These are phyloP conservation scores for Fusarium sp. DNA, from an alignment of 2,329 filamentous ascomycete species.

Conservation along the genomic window DNA sequence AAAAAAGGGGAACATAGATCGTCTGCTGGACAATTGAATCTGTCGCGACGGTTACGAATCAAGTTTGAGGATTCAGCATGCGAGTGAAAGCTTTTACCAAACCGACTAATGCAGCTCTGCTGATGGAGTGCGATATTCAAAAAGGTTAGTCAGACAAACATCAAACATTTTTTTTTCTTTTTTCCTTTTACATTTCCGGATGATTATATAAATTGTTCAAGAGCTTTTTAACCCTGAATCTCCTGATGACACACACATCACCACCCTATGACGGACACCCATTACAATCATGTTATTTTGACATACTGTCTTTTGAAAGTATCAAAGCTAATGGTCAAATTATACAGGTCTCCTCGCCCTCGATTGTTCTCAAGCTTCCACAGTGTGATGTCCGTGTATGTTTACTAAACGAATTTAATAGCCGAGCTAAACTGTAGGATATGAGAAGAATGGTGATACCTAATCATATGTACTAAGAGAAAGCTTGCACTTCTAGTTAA, in stretches of 20 bases:
- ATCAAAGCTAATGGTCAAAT: conserved; percentile 50
- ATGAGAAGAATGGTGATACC: background rate
- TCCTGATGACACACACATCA: conserved; percentile 67
- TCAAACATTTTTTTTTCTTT: conserved; percentile 1
- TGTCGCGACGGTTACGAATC: conserved; percentile 46
- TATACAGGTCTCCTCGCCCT: conserved; percentile 26
- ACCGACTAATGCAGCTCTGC: conserved; percentile 16
- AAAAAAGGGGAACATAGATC: conserved; percentile 63
- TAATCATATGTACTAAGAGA: background rate
- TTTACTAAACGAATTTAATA: background rate
- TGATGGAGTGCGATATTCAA: conserved; percentile 13
- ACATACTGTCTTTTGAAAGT: conserved; percentile 40
- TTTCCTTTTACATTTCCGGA: conserved; percentile 46
- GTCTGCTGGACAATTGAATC: conserved; percentile 54
- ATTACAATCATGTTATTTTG: conserved; percentile 30
- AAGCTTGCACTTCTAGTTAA: background rate
- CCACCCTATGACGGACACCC: conserved; percentile 62
- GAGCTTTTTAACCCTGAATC: conserved; percentile 75
- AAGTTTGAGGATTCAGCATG: conserved; percentile 30
- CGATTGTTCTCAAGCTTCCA: conserved; percentile 7
- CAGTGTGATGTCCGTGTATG: conserved; percentile 26
- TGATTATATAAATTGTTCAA: conserved; percentile 64
- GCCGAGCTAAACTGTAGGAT: background rate
- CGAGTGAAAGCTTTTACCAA: conserved; percentile 36
- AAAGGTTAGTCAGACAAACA: conserved; percentile 55